Evolutionary conservation across 495 filamentous ascomycete genomes (phyloP), one percentile per base, ranked within the genome.

Genomic region (Talaromyces proteolyticus): DNA sequence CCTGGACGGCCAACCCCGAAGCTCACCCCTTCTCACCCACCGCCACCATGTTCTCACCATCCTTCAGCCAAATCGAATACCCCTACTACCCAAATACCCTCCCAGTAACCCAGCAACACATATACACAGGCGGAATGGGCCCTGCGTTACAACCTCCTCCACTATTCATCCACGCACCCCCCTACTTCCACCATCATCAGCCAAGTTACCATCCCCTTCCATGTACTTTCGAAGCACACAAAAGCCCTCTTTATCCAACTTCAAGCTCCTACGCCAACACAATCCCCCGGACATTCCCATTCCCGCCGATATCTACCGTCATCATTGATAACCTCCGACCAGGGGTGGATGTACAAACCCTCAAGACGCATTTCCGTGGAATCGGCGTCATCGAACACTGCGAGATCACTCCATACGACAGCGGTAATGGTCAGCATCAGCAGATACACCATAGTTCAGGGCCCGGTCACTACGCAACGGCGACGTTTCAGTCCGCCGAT

Each of bases 401-500:
- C 19, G 2, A 19, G 7, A 49, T 49, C 22, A 17, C 4, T 17
- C 47, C n/a, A 24, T 49, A 49, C n/a, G 19, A 18, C 16, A n/a
- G 39, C 14, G 24, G 20, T 0, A 36, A 37, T 7, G 29, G 44
- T 2, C 20, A 47, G 1, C 17, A 34, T n/a, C n/a, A n/a, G n/a
- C n/a, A n/a, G n/a, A n/a, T n/a, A n/a, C n/a, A n/a, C n/a, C n/a
- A n/a, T n/a, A n/a, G n/a, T n/a, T n/a, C 29, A 34, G 14, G 14
- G 29, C 47, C 47, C 12, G 47, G 44, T 1, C 44, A 59, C 17
- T 59, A 60, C 19, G 69, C 61, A 11, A 62, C 57, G 12, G 53
- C 64, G 3, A 67, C 63, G n/a, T 63, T 72, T 52, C 57, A 47
- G 21, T 63, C 51, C 18, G 50, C 49, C n/a, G 68, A 72, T 0